Evolutionary conservation across 257 asterid species (phyloP), one percentile per base, ranked within the genome.

Genomic region (Scutellaria baicalensis): DNA sequence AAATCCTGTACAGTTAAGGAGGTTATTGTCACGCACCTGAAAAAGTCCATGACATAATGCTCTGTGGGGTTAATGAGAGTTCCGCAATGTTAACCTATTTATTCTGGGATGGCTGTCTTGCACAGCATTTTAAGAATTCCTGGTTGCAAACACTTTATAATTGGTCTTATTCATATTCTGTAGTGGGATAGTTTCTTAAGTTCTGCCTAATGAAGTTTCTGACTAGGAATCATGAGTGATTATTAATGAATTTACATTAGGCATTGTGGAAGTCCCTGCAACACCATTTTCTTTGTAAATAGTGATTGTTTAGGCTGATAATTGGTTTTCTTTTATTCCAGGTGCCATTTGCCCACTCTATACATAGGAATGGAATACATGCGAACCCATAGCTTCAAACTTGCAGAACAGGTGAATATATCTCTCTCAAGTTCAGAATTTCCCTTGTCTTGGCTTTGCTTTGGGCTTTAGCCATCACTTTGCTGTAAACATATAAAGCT

Each of bases 361-460:
- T 94, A 91, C 81, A 94, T 94, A 64, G 99, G 99, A 66, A 94
- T 91, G 99, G 99, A 94, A 77, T 91, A 94, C 74, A 91, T 91
- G 99, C 91, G 97, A 71, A 94, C 97, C 56, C 99, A 89, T 78
- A 94, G 97, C 83, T 91, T 89, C 82, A 94, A 91, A 86, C 89
- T 94, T 77, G 96, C 99, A 58, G 97, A 91, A 80, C 99, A 94
- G 97, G 99, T 94, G 74, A 70, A 44, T 51, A 39, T 73, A 59
- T 33, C 61, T 68, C 70, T 77, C 57, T 51, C 21, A 38, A 58
- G 49, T 39, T 59, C 51, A 33, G 66, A 59, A 56, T 52, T 9
- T 75, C 40, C 63, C 33, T 56, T 13, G 35, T 69, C 49, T n/a
- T 14, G 42, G 51, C 45, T 58, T 64, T 73, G 63, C 72, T 61